These are phyloP conservation scores for Haematococcus lacustris DNA, from an alignment of 139 green algal genomes.

Conservation along the genomic window DNA sequence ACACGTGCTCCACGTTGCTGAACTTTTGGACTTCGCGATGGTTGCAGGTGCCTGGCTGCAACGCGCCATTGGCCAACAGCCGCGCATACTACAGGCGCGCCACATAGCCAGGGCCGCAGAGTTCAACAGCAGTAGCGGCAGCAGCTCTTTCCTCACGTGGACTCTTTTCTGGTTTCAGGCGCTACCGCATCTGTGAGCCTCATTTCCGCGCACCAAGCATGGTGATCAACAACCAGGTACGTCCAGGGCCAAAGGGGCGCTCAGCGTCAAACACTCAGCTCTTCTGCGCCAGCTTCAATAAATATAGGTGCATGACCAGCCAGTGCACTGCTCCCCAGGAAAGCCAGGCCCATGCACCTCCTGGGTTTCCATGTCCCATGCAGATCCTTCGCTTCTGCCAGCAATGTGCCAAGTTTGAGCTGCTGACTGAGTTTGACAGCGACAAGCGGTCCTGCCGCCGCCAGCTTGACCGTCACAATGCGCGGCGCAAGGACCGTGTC, in stretches of 20 bases:
- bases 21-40: too few relatives aligned
- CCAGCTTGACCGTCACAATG: slow-evolving; percentile 38
- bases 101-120: too few relatives aligned
- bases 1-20: too few relatives aligned
- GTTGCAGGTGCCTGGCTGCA: background rate
- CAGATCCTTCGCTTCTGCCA: too few relatives aligned
- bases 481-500: slow-evolving; percentile 8
- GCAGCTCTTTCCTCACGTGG: too few relatives aligned
- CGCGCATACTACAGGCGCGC: slow-evolving; percentile 3
- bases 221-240: background rate
- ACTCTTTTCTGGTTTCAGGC: too few relatives aligned
- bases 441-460: slow-evolving; percentile 56
- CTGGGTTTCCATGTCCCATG: background rate
- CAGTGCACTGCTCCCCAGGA: background rate
- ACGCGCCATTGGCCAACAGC: background rate
- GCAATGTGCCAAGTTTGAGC: slow-evolving; percentile 61
- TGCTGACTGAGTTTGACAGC: slow-evolving; percentile 59
- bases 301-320: too few relatives aligned
- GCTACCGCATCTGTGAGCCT: slow-evolving; percentile 4
- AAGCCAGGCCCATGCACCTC: background rate
- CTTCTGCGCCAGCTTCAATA: too few relatives aligned
- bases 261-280: too few relatives aligned
- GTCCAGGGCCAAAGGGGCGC: too few relatives aligned
- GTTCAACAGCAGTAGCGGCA: background rate
- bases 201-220: slow-evolving; percentile 4